phyloP scores from a whole-genome alignment of 305 asterid species.

The Salvia sclarea region DNA sequence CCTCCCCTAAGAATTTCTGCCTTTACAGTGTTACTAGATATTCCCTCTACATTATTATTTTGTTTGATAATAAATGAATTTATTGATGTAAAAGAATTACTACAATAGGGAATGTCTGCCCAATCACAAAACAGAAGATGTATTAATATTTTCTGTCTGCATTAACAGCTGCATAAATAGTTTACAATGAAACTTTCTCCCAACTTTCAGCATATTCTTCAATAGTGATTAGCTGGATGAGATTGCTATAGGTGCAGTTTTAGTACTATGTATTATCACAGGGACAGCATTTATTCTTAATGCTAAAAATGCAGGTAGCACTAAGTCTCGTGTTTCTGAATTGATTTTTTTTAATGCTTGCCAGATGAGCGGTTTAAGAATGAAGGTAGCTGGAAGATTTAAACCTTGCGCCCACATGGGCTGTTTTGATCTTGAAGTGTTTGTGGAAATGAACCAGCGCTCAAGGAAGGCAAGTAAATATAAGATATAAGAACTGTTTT shows the following conservation, averaged over 20 bases:
- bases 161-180: neutral
- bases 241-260: neutral
- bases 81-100: too few relatives aligned
- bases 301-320: conserved; percentile 2
- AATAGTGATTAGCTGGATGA: conserved; percentile 15
- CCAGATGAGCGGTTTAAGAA: conserved; percentile 97
- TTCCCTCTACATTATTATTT: too few relatives aligned
- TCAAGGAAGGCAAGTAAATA: conserved; percentile 89
- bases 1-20: neutral
- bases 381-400: conserved; percentile 98
- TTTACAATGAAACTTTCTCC: neutral
- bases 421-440: conserved; percentile 93
- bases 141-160: too few relatives aligned
- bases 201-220: neutral
- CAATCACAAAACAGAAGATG: neutral
- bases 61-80: too few relatives aligned
- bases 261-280: conserved; percentile 3
- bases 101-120: neutral
- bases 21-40: neutral
- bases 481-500: neutral
- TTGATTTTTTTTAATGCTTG: conserved; percentile 36
- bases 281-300: neutral
- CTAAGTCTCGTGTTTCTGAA: conserved; percentile 16
- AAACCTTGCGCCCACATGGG: conserved; percentile 94
- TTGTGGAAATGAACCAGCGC: conserved; percentile 96